Evolutionary conservation across 1,284 basidiomycete genomes (phyloP), one percentile per base, ranked within the genome.

Genomic region (Ceratobasidium sp.): DNA sequence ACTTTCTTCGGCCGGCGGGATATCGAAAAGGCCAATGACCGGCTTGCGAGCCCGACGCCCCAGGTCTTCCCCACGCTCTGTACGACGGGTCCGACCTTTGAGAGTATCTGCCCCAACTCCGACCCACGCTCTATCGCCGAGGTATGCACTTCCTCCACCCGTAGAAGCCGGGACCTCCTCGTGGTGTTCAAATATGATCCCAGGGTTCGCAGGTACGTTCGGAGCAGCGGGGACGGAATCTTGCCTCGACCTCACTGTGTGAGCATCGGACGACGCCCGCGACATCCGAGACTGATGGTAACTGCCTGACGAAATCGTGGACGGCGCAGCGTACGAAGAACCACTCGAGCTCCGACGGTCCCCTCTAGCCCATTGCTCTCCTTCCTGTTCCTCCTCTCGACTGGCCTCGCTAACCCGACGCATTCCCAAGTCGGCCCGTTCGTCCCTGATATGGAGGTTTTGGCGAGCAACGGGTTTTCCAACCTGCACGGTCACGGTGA

Each of bases 311-410:
- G 76, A 39, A 83, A 87, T 76, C 80, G 85, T 34, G 84, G 81
- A 85, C 71, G 88, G 82, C 1, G 84, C 80, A 29, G 89, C 90
- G 0, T 85, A 85, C 79, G 92, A 90, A 77, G 90, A 92, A 78
- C 87, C 88, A 79, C 85, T 84, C 1, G 89, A 90, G 76, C 83
- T 78, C 62, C 79, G 80, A 24, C 85, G 84, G 9, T 82, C 48
- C 39, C 27, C 65, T 22, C 48, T 68, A 39, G 79, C 48, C 77
- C 76, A 75, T 80, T 81, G n/a, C 79, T 77, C 75, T 79, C 80
- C 37, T 80, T 80, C 79, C 78, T 83, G 82, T 37, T 79, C 80
- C 75, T 81, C 81, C 75, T 82, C 81, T 76, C 82, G 81, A 37
- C 34, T 8, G 51, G 51, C 34, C 9, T 37, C 56, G 56, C 34